phyloP scores from a whole-genome alignment of 352 stramenopile genomes.

The Globisporangium mamillatum region DNA sequence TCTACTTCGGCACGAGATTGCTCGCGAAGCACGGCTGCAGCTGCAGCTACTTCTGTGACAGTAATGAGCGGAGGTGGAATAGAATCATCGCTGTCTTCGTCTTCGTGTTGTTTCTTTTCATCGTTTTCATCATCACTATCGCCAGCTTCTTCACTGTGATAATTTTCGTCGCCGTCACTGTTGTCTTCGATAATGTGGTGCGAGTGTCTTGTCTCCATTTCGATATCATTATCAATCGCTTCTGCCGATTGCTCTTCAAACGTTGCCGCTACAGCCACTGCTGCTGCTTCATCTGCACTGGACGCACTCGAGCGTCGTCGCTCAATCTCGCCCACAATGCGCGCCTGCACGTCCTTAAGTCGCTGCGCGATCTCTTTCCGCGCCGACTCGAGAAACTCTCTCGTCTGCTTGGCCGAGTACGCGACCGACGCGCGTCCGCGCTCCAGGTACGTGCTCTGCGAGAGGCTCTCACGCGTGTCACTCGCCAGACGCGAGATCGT shows the following conservation, averaged over 20 bases:
- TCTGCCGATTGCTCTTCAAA: neutral
- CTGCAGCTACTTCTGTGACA: neutral
- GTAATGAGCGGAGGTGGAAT: neutral
- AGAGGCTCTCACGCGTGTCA: constrained; percentile 25
- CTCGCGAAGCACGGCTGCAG: neutral
- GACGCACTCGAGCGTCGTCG: constrained; percentile 37
- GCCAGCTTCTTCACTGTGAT: neutral
- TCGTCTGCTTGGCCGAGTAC: constrained; percentile 45
- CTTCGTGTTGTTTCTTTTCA: neutral
- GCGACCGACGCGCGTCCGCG: constrained; percentile 54
- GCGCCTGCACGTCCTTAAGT: constrained; percentile 39
- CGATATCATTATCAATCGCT: constrained; percentile 16
- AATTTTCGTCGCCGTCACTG: neutral
- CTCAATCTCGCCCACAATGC: constrained; percentile 44
- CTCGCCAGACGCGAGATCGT: constrained; percentile 33
- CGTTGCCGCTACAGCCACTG: constrained; percentile 6
- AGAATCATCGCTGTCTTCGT: neutral
- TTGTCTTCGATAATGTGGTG: neutral
- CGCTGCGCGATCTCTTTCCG: constrained; percentile 44
- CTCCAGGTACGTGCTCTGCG: constrained; percentile 34
- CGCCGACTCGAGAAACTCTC: constrained; percentile 38
- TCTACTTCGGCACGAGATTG: neutral
- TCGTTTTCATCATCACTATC: neutral
- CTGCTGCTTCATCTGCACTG: neutral
- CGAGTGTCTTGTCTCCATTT: constrained; percentile 4